phyloP scores from a whole-genome alignment of 2,329 filamentous ascomycete genomes.

The Penicillium sp. region DNA sequence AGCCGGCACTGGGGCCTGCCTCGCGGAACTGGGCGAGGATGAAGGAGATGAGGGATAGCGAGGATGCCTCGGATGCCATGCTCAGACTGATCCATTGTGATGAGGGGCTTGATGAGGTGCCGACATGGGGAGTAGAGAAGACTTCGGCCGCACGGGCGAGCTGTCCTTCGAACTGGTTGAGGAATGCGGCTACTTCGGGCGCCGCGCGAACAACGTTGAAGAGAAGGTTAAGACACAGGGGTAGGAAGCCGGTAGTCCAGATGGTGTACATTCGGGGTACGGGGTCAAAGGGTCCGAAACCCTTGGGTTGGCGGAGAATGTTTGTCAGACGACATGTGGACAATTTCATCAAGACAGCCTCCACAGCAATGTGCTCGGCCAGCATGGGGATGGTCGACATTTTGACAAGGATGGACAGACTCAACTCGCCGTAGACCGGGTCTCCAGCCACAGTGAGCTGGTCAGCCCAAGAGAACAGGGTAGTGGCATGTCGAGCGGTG shows the following conservation, averaged over 20 bases:
- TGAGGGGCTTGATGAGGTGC: slow-evolving; percentile 51
- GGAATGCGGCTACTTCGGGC: slow-evolving; percentile 78
- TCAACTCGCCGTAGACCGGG: slow-evolving; percentile 91
- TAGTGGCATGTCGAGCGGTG: slow-evolving; percentile 75
- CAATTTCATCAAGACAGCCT: slow-evolving; percentile 77
- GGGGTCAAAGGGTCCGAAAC: slow-evolving; percentile 76
- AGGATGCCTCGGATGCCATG: slow-evolving; percentile 74
- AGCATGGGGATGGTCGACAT: slow-evolving; percentile 77
- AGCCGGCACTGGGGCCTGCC: slow-evolving; percentile 61
- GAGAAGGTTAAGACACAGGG: slow-evolving; percentile 84
- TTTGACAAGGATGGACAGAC: slow-evolving; percentile 82
- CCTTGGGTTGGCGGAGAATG: slow-evolving; percentile 67
- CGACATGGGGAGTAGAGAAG: slow-evolving; percentile 57
- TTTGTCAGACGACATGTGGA: slow-evolving; percentile 76
- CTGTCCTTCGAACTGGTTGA: slow-evolving; percentile 85
- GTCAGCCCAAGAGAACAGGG: slow-evolving; percentile 92
- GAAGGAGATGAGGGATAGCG: slow-evolving; percentile 70
- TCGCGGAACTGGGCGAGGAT: slow-evolving; percentile 68
- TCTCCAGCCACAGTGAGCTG: slow-evolving; percentile 74
- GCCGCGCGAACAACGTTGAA: slow-evolving; percentile 77
- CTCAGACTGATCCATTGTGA: slow-evolving; percentile 68
- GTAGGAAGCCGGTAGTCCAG: slow-evolving; percentile 85
- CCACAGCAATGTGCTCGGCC: slow-evolving; percentile 86
- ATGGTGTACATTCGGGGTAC: slow-evolving; percentile 77
- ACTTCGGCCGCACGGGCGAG: slow-evolving; percentile 69